Evolutionary conservation across 495 filamentous ascomycete species (phyloP), one percentile per base, ranked within the genome.

Genomic region (Lentithecium fluviatile): DNA sequence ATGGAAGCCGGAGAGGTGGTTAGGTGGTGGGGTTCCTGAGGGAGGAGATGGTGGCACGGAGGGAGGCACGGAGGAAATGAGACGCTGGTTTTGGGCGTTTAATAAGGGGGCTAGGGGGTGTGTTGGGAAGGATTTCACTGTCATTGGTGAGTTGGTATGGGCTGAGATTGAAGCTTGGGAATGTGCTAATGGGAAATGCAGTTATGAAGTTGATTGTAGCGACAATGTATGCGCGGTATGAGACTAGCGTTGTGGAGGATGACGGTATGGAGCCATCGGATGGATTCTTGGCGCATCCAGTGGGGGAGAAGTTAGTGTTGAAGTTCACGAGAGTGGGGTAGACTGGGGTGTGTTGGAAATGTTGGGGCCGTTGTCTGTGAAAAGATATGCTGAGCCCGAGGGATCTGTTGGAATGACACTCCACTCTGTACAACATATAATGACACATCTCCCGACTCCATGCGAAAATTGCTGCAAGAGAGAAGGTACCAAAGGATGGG

Each of bases 41-140:
- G n/a, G n/a, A n/a, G n/a, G n/a, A n/a, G n/a, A n/a, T n/a, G n/a
- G n/a, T n/a, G n/a, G n/a, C n/a, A 51, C 6, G 29, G 32, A 54
- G 20, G 26, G 6, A n/a, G 43, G 19, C 19, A 8, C 52, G 19
- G 43, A 55, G 12, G 51, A 54, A 20, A 61, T 61, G 58, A 11
- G 50, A 19, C 13, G 24, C 2, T 61, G 58, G 58, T 54, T 61
- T 29, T 61, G 49, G 42, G 49, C 50, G 50, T 61, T 61, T 32
- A 40, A 40, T 21, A 52, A 52, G 49, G 58, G 58, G 7, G 54
- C 49, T 49, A 49, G 58, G 13, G 24, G n/a, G 1, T 61, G 58
- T 42, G 38, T 55, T 34, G 58, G 58, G 17, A 61, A 61, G 23
- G 58, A 61, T 11, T 61, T 54, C 26, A 36, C 51, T 6, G 5